Evolutionary conservation across 441 rosid species (phyloP).

Genomic region (Euphorbia celastroides): DNA sequence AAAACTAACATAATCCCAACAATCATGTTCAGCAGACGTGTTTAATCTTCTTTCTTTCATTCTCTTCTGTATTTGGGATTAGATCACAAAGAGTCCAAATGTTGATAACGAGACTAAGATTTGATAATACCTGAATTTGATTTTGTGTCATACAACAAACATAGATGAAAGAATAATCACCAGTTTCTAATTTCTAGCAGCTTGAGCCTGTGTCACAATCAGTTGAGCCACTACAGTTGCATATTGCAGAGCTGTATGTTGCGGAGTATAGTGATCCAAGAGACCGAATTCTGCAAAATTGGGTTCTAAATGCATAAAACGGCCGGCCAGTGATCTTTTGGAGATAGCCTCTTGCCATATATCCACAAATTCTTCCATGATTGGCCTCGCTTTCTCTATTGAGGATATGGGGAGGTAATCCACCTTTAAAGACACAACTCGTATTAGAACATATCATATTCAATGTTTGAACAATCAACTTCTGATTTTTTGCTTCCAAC

Average conservation of each 20-base stretch:
- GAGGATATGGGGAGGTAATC: conserved; percentile 92
- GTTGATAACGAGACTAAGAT: neutral
- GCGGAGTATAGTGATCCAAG: conserved; percentile 55
- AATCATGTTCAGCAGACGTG: no score
- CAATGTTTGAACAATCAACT: neutral
- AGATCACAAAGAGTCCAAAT: neutral
- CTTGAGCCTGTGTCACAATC: conserved; percentile 62
- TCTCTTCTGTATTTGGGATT: neutral
- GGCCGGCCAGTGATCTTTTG: conserved; percentile 74
- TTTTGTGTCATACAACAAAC: neutral
- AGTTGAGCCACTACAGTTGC: conserved; percentile 70
- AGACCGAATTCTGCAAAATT: conserved; percentile 72
- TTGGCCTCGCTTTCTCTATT: conserved; percentile 56
- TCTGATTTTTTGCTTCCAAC: neutral
- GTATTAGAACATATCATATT: neutral
- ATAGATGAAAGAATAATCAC: neutral
- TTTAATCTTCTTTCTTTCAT: neutral
- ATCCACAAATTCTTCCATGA: conserved; percentile 75
- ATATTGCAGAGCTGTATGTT: conserved; percentile 81
- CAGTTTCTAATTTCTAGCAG: conserved; percentile 44
- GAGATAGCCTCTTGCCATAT: conserved; percentile 75
- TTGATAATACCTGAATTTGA: neutral
- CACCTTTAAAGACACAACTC: conserved; percentile 45
- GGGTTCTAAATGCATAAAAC: conserved; percentile 58
- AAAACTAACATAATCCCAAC: no score